These are phyloP conservation scores for Tylopilus felleus DNA, from an alignment of 768 basidiomycete genomes.

Conservation along the genomic window DNA sequence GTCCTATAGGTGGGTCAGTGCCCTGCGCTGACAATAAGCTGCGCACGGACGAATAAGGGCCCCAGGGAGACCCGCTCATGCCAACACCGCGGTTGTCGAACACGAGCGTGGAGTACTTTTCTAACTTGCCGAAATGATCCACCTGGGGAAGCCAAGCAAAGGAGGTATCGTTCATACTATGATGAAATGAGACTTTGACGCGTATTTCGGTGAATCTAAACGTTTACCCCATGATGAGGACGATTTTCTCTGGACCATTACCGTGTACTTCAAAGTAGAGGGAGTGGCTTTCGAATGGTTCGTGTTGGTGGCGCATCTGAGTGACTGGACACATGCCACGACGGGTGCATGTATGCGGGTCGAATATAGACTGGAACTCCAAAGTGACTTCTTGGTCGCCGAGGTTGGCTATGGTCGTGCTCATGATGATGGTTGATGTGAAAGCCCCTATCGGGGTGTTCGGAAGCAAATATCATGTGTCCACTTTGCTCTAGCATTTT, in stretches of 20 bases:
- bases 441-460: neutral
- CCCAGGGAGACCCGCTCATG: slow-evolving; percentile 63
- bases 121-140: slow-evolving; percentile 51
- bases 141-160: slow-evolving; percentile 69
- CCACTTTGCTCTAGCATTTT: no score
- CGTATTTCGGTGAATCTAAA: neutral
- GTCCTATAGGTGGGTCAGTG: slow-evolving; percentile 43
- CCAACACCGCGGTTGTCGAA: slow-evolving; percentile 88
- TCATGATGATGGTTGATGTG: neutral
- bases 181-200: slow-evolving; percentile 4
- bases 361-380: slow-evolving; percentile 48
- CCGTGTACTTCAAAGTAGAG: slow-evolving; percentile 83
- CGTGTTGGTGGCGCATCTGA: slow-evolving; percentile 43
- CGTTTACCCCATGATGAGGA: slow-evolving; percentile 73
- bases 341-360: slow-evolving; percentile 55
- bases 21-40: neutral
- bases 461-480: no score
- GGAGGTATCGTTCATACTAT: slow-evolving; percentile 57
- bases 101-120: slow-evolving; percentile 59
- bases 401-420: slow-evolving; percentile 3
- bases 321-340: slow-evolving; percentile 79
- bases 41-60: slow-evolving; percentile 68
- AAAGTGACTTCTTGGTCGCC: slow-evolving; percentile 10
- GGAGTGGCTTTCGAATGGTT: slow-evolving; percentile 61
- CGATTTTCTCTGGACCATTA: slow-evolving; percentile 54